Conservation (phyloP, 495 filamentous ascomycete genomes). For the Hypoxylon intermedium region DNA sequence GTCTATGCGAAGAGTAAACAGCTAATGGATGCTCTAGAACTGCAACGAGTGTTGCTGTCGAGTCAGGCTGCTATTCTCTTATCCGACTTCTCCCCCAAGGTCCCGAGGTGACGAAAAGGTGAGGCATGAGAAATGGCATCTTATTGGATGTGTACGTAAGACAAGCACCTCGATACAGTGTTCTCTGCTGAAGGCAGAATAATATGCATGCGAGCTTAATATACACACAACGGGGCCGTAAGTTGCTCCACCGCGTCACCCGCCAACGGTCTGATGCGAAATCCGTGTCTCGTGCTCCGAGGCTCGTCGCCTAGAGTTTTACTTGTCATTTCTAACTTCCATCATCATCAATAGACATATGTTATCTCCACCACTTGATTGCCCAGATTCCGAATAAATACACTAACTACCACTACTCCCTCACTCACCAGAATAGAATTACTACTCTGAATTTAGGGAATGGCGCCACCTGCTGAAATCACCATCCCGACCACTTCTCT, state of each 20-base stretch:
- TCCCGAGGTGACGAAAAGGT: too few species aligned
- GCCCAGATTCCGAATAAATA: not conserved
- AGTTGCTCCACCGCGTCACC: conserved; percentile 13
- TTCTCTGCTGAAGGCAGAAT: too few species aligned
- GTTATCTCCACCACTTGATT: conserved; percentile 1
- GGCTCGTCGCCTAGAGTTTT: conserved; percentile 2
- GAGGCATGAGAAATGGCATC: too few species aligned
- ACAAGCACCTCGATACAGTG: too few species aligned
- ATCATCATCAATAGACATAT: conserved; percentile 11
- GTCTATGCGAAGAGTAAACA: too few species aligned
- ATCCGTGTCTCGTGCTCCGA: conserved; percentile 29
- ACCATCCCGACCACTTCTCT: conserved; percentile 78
- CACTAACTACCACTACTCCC: not conserved
- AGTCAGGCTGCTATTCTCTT: too few species aligned
- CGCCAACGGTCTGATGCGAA: conserved; percentile 13
- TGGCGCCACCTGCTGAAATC: conserved; percentile 81
- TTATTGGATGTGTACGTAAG: too few species aligned
- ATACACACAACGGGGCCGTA: not conserved
- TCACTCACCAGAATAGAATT: not conserved
- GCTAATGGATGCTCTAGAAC: too few species aligned
- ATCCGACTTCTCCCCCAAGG: too few species aligned
- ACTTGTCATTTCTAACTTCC: conserved; percentile 10
- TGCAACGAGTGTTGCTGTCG: too few species aligned
- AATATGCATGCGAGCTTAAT: not conserved
- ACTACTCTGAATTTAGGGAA: conserved; percentile 44